Evolutionary conservation across 495 filamentous ascomycete species (phyloP).

Genomic region (Aspergillus haitiensis): DNA sequence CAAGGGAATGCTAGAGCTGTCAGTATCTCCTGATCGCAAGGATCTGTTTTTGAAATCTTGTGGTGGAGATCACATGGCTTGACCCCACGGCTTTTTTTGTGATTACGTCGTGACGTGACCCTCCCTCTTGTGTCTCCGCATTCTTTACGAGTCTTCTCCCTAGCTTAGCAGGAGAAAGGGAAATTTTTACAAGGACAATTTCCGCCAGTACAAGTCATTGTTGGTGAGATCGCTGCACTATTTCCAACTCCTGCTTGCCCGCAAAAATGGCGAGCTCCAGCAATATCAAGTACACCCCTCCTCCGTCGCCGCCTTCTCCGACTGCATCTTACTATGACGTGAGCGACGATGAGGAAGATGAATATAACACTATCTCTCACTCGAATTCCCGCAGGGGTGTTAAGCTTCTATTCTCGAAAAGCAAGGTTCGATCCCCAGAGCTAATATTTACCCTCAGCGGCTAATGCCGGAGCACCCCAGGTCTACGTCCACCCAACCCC

Average conservation of each 20-base stretch:
- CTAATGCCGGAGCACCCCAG: slow-evolving; percentile 38
- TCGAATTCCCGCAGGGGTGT: slow-evolving; percentile 77
- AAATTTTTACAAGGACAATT: background rate
- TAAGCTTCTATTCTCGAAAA: slow-evolving; percentile 95
- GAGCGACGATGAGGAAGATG: slow-evolving; percentile 93
- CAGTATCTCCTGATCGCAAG: background rate
- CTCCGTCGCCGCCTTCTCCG: slow-evolving; percentile 65
- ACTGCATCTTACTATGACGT: slow-evolving; percentile 92
- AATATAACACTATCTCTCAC: slow-evolving; percentile 94
- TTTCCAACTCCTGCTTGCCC: slow-evolving; percentile 9
- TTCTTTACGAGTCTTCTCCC: background rate
- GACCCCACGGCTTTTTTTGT: slow-evolving; percentile 3
- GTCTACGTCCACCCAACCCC: slow-evolving; percentile 98
- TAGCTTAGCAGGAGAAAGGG: background rate
- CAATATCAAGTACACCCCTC: slow-evolving; percentile 43
- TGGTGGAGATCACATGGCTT: slow-evolving; percentile 11
- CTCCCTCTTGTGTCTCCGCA: slow-evolving; percentile 2
- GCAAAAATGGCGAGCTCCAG: slow-evolving; percentile 31
- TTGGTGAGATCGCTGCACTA: background rate
- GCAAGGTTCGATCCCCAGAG: slow-evolving; percentile 63
- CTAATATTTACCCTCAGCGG: background rate
- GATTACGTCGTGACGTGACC: slow-evolving; percentile 25
- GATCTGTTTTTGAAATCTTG: background rate
- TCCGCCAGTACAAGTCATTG: background rate
- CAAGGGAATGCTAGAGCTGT: too few relatives aligned